Conservation (phyloP, 2,329 filamentous ascomycete genomes). For the Trichophyton simii region DNA sequence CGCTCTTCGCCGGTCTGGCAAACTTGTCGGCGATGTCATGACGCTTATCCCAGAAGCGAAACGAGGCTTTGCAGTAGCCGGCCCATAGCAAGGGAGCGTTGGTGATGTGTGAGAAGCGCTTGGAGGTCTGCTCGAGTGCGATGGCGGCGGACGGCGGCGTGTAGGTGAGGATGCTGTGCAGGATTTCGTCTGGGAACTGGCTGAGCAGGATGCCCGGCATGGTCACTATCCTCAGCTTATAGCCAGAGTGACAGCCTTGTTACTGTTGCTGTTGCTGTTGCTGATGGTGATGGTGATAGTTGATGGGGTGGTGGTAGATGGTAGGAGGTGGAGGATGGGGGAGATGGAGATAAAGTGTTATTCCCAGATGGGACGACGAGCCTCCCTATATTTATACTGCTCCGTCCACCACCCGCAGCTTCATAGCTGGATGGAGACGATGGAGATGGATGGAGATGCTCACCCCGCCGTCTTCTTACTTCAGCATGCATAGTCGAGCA, state of each 20-base stretch:
- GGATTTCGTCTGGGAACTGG: conserved; percentile 60
- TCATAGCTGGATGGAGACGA: too few species aligned
- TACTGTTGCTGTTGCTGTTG: not conserved
- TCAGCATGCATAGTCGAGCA: not conserved
- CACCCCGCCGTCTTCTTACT: not conserved
- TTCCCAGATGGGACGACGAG: not conserved
- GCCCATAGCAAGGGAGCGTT: conserved; percentile 71
- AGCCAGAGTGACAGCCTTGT: not conserved
- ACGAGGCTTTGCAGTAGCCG: conserved; percentile 55
- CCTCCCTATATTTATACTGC: not conserved
- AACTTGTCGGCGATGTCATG: conserved; percentile 52
- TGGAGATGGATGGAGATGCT: not conserved
- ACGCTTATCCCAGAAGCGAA: conserved; percentile 60
- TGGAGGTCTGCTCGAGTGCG: conserved; percentile 47
- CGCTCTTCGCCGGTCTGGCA: conserved; percentile 38
- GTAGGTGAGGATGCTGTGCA: conserved; percentile 63
- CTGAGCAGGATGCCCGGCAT: not conserved
- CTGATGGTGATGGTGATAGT: not conserved
- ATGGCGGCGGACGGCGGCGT: conserved; percentile 41
- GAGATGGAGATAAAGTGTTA: not conserved
- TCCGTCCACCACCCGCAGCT: not conserved
- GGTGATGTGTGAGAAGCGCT: conserved; percentile 51
- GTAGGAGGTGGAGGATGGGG: not conserved
- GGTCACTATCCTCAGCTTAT: not conserved
- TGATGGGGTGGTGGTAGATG: not conserved